Evolutionary conservation across 1,139 yeast species (phyloP).

Genomic region (Suhomyces coccinellae): DNA sequence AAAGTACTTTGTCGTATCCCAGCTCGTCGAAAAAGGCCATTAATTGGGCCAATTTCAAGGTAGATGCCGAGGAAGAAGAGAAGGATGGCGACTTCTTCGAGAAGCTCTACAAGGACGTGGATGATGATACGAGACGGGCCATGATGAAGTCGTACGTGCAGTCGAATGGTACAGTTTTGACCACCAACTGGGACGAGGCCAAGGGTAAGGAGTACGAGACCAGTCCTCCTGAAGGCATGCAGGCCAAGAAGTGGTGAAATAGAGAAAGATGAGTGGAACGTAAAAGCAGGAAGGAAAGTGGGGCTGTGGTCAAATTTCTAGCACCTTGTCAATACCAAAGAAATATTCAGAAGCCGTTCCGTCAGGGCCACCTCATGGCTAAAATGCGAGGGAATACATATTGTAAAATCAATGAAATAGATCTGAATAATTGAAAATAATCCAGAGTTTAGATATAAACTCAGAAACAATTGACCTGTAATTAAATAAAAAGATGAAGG

Average conservation of each 20-base stretch:
- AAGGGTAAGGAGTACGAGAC: constrained; percentile 64
- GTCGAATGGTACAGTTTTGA: constrained; percentile 89
- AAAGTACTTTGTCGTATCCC: constrained; percentile 47
- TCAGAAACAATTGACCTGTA: no score
- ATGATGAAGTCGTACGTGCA: constrained; percentile 97
- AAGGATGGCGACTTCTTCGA: constrained; percentile 74
- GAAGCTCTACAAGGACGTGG: constrained; percentile 73
- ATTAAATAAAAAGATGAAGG: no score
- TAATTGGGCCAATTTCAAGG: constrained; percentile 72
- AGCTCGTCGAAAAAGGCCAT: constrained; percentile 58
- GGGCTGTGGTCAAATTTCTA: no score
- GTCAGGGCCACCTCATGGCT: no score
- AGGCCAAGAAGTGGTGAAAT: constrained; percentile 42
- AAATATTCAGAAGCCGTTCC: background rate
- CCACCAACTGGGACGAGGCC: constrained; percentile 96
- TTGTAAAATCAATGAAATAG: background rate
- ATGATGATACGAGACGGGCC: constrained; percentile 86
- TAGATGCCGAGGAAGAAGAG: constrained; percentile 49
- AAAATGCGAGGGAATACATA: no score
- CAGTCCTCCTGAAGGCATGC: constrained; percentile 75
- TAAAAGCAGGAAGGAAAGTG: no score
- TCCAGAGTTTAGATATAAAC: no score
- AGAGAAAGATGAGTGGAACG: no score
- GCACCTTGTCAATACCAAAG: background rate
- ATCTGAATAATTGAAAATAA: background rate